A percentile compares a stretch with the other conserved stretches of the same genome.
These are phyloP conservation scores for Fraxinus nigra DNA, from an alignment of 305 asterid species.

Conservation along the genomic window DNA sequence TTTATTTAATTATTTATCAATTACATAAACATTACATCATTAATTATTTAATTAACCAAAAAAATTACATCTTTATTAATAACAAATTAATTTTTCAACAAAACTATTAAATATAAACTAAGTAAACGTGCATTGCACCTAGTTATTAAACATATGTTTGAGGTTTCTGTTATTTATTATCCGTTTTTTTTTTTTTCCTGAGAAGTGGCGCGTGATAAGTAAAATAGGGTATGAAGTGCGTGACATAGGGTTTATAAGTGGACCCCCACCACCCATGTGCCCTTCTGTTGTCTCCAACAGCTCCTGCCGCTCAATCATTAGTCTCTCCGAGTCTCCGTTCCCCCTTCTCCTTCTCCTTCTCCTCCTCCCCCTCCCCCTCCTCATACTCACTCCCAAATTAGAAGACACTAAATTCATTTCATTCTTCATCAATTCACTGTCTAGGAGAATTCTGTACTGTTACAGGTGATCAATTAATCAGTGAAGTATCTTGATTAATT, in stretches of 20 bases:
- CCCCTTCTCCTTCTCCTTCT: not conserved
- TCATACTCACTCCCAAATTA: not conserved
- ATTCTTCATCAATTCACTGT: not conserved
- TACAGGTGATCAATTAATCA: not conserved
- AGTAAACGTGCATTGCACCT: no score
- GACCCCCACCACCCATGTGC: constrained; percentile 96
- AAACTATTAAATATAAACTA: no score
- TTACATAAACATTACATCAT: no score
- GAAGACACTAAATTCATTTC: not conserved
- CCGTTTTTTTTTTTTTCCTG: no score
- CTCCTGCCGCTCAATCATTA: constrained; percentile 86
- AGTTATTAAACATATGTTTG: no score
- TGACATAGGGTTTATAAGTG: not conserved
- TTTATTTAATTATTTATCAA: no score
- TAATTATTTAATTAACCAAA: no score
- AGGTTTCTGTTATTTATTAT: no score
- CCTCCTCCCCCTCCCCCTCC: not conserved
- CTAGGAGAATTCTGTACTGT: not conserved
- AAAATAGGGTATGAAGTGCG: not conserved
- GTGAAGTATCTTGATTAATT: not conserved
- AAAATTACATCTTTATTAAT: no score
- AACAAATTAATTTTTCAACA: no score
- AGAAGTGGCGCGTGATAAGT: not conserved
- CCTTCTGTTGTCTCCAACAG: constrained; percentile 91
- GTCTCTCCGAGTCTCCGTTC: constrained; percentile 2